Conservation (phyloP, 2,329 filamentous ascomycete species). For the Chaetomium sp. region DNA sequence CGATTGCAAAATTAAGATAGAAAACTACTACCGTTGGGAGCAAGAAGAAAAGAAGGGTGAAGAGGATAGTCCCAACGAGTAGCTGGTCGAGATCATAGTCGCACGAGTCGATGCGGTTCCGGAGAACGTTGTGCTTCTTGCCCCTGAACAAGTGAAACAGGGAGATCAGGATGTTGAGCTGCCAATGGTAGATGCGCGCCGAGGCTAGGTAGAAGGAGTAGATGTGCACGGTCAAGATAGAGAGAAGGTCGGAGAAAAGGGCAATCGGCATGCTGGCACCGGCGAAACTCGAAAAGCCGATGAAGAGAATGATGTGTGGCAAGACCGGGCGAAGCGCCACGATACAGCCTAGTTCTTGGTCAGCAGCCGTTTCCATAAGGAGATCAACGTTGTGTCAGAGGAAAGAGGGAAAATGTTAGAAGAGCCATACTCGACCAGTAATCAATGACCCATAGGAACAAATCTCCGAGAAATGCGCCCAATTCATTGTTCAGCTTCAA, state of each 20-base stretch:
- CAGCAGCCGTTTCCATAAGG: slow-evolving; percentile 18
- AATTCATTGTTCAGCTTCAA: slow-evolving; percentile 93
- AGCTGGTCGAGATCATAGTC: slow-evolving; percentile 98
- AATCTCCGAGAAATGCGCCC: slow-evolving; percentile 85
- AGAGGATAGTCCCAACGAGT: slow-evolving; percentile 90
- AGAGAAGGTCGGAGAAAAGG: slow-evolving; percentile 88
- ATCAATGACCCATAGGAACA: slow-evolving; percentile 98
- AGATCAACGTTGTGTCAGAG: too few relatives aligned
- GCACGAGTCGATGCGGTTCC: slow-evolving; percentile 96
- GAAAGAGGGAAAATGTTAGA: too few relatives aligned
- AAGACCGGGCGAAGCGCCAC: slow-evolving; percentile 69
- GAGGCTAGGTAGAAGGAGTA: slow-evolving; percentile 98
- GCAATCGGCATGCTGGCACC: slow-evolving; percentile 96
- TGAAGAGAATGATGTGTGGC: slow-evolving; percentile 83
- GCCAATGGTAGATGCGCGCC: slow-evolving; percentile 97
- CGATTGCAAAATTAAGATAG: slow-evolving; percentile 91
- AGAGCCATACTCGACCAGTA: slow-evolving; percentile 78
- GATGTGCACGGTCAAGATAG: slow-evolving; percentile 87
- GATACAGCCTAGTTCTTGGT: slow-evolving; percentile 56
- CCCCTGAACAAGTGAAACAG: slow-evolving; percentile 98
- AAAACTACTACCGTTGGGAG: slow-evolving; percentile 94
- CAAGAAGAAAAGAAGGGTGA: slow-evolving; percentile 90
- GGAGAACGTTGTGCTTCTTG: slow-evolving; percentile 94
- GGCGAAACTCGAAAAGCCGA: slow-evolving; percentile 90
- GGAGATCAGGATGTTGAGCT: slow-evolving; percentile 90